Evolutionary conservation across 176 grass and related monocot species (phyloP), one percentile per base, ranked within the genome.

Genomic region (Melocanna baccifera): DNA sequence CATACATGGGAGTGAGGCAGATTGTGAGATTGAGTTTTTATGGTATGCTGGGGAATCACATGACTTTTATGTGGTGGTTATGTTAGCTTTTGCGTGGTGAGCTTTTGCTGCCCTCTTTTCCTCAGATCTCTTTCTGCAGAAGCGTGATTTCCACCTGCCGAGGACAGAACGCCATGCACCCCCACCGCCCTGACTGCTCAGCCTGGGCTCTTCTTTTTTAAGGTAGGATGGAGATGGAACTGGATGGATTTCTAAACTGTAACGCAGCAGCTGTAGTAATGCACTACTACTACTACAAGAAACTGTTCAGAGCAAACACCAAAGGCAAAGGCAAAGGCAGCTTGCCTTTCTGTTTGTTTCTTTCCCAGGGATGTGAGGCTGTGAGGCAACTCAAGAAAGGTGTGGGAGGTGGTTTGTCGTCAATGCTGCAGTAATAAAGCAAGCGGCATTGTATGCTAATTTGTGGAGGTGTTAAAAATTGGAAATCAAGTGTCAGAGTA

Each of bases 121-220:
- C 18, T 77, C 74, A 81, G 83, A 75, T 86, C 55, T 87, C 77
- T 85, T 81, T 75, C 64, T 73, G 79, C 45, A 69, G 18, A 66
- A 80, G 83, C 74, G 75, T 89, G 84, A 90, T 90, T 90, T 77
- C 63, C 69, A 67, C 67, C 56, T 73, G 63, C 73, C 41, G 19
- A 73, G 78, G 67, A 71, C 77, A 75, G 46, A 77, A 58, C 39
- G 10, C 69, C 59, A 63, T 57, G 61, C 59, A 73, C 42, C 50
- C 18, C 22, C 65, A 72, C 76, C 26, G 50, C 53, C 71, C 85
- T 80, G 62, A 20, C 23, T 52, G 37, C 32, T 71, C n/a, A 36
- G n/a, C 10, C 43, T 43, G 61, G 55, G 23, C 59, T 79, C 77
- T 4, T 46, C 19, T 30, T 19, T 47, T 25, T 15, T 25, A 23